Conservation (phyloP, 2,329 filamentous ascomycete genomes). For the Periconia macrospinosa region DNA sequence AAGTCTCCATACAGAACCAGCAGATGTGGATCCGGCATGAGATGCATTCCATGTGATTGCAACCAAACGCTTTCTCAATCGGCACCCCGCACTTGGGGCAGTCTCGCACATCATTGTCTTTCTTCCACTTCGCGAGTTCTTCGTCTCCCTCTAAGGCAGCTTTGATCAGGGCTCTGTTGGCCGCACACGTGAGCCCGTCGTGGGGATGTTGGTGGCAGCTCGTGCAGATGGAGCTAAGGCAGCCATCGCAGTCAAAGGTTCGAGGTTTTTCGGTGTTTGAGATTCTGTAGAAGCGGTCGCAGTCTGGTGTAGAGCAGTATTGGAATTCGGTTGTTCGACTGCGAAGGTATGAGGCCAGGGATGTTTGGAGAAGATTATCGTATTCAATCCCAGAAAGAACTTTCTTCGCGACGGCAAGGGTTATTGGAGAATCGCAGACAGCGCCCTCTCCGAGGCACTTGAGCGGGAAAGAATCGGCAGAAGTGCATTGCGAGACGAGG, state of each 20-base stretch:
- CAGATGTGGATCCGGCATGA: constrained; percentile 51
- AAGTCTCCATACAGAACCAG: constrained; percentile 50
- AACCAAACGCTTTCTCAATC: constrained; percentile 51
- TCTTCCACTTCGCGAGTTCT: constrained; percentile 17
- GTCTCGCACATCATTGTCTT: constrained; percentile 22
- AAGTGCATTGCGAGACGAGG: constrained; percentile 10
- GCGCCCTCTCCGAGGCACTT: constrained; percentile 10
- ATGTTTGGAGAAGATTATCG: constrained; percentile 8
- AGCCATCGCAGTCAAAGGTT: constrained; percentile 42
- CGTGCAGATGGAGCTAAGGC: constrained; percentile 26
- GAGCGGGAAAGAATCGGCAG: constrained; percentile 5
- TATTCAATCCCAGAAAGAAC: constrained; percentile 10
- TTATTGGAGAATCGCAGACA: constrained; percentile 5
- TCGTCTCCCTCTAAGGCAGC: constrained; percentile 17
- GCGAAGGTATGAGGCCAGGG: constrained; percentile 11
- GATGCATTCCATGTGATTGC: constrained; percentile 51
- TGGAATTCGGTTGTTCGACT: constrained; percentile 23
- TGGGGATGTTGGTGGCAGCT: constrained; percentile 21
- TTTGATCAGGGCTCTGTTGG: too few relatives aligned
- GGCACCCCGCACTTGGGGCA: constrained; percentile 38
- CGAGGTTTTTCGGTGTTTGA: constrained; percentile 2
- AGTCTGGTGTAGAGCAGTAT: constrained; percentile 51
- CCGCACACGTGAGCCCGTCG: constrained; percentile 20
- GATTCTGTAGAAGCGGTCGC: constrained; percentile 46
- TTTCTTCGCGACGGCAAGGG: constrained; percentile 3